phyloP scores from a whole-genome alignment of 805 yeast genomes.

The Starmerella bombi region DNA sequence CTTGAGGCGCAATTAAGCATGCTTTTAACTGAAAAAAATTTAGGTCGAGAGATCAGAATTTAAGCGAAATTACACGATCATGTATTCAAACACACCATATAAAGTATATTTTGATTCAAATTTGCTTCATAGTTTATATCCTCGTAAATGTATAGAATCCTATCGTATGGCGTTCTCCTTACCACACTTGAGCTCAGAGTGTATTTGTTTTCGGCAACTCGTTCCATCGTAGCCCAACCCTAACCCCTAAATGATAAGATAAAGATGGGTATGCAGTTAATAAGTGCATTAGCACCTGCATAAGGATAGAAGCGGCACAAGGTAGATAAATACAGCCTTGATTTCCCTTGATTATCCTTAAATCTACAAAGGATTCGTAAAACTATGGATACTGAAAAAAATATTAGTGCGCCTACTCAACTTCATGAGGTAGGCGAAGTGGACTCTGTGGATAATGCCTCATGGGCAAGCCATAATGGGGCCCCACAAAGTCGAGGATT shows the following conservation, averaged over 20 bases:
- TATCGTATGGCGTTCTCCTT: too few relatives aligned
- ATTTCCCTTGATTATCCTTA: background rate
- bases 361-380: background rate
- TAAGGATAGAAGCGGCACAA: background rate
- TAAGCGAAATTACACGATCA: too few relatives aligned
- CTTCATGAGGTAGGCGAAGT: background rate
- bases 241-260: background rate
- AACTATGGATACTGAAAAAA: background rate
- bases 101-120: too few relatives aligned
- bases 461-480: background rate
- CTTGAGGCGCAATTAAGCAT: too few relatives aligned
- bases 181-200: too few relatives aligned
- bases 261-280: background rate
- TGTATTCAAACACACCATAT: too few relatives aligned
- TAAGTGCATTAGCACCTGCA: background rate
- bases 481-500: conserved; percentile 9
- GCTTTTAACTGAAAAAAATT: too few relatives aligned
- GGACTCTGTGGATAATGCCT: background rate
- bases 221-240: too few relatives aligned
- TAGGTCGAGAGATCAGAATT: too few relatives aligned
- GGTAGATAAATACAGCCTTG: background rate
- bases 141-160: too few relatives aligned
- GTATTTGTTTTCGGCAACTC: too few relatives aligned
- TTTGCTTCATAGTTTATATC: too few relatives aligned
- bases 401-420: background rate